Conservation (phyloP, 2,329 filamentous ascomycete genomes). For the Nigrospora oryzae region DNA sequence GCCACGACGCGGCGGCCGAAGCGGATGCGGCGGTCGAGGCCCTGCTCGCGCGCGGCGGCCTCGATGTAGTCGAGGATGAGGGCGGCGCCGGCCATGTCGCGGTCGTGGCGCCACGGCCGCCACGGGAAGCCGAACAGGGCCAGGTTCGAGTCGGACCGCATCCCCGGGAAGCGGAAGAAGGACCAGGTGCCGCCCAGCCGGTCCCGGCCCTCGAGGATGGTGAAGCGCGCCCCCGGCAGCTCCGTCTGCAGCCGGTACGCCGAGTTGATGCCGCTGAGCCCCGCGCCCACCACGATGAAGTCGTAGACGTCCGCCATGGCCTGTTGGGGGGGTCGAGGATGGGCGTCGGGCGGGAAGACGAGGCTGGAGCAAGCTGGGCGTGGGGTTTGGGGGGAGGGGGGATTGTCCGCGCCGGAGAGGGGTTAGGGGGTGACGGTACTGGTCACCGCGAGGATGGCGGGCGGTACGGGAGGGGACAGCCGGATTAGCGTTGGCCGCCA, state of each 20-base stretch:
- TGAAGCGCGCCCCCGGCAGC: slow-evolving; percentile 49
- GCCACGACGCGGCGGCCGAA: slow-evolving; percentile 38
- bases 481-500: no score
- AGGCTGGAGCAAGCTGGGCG: no score
- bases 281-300: slow-evolving; percentile 53
- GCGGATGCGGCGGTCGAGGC: slow-evolving; percentile 45
- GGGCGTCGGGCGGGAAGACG: no score
- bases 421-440: no score
- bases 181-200: slow-evolving; percentile 71
- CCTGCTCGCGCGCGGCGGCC: slow-evolving; percentile 34
- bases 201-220: slow-evolving; percentile 59
- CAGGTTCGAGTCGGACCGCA: slow-evolving; percentile 55
- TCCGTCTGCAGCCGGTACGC: slow-evolving; percentile 53
- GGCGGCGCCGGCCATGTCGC: slow-evolving; percentile 9
- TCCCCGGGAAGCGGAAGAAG: slow-evolving; percentile 68
- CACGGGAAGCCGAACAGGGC: slow-evolving; percentile 60
- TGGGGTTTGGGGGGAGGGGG: no score
- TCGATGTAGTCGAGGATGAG: slow-evolving; percentile 45
- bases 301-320: slow-evolving; percentile 26
- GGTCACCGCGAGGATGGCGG: no score
- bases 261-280: slow-evolving; percentile 58
- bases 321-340: no score
- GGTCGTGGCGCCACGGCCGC: slow-evolving; percentile 53
- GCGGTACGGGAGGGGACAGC: no score
- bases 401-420: no score